phyloP scores from a whole-genome alignment of 306 rosid genomes.

The Malus orientalis region DNA sequence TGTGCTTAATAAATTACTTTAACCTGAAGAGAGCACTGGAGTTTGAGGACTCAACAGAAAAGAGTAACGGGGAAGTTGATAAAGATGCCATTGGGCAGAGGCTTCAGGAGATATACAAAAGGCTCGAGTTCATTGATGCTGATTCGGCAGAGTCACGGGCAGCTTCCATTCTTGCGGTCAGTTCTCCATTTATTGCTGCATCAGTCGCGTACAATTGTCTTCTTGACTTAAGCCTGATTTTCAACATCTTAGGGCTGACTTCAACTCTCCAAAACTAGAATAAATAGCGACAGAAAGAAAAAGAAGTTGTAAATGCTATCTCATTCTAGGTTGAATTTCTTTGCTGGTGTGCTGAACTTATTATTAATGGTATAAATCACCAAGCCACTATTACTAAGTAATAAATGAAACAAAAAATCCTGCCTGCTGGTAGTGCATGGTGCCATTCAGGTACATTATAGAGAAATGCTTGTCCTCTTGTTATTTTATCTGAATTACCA shows the following conservation, averaged over 20 bases:
- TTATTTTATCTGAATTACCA: slow-evolving; percentile 5
- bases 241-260: background rate
- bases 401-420: background rate
- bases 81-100: slow-evolving; percentile 57
- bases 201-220: background rate
- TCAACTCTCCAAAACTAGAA: background rate
- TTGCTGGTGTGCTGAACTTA: background rate
- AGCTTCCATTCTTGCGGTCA: slow-evolving; percentile 93
- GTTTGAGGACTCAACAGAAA: slow-evolving; percentile 38
- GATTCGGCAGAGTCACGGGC: slow-evolving; percentile 93
- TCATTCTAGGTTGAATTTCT: background rate
- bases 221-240: background rate
- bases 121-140: slow-evolving; percentile 89
- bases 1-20: slow-evolving; percentile 13
- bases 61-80: slow-evolving; percentile 35
- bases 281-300: background rate
- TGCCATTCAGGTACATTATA: background rate
- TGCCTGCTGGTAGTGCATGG: background rate
- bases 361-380: background rate
- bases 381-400: background rate
- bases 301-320: background rate
- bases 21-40: slow-evolving; percentile 60
- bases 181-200: slow-evolving; percentile 28
- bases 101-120: slow-evolving; percentile 86
- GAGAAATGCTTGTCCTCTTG: background rate